Evolutionary conservation across 2,329 filamentous ascomycete species (phyloP), one percentile per base, ranked within the genome.

Genomic region (Paecilomyces formosus): DNA sequence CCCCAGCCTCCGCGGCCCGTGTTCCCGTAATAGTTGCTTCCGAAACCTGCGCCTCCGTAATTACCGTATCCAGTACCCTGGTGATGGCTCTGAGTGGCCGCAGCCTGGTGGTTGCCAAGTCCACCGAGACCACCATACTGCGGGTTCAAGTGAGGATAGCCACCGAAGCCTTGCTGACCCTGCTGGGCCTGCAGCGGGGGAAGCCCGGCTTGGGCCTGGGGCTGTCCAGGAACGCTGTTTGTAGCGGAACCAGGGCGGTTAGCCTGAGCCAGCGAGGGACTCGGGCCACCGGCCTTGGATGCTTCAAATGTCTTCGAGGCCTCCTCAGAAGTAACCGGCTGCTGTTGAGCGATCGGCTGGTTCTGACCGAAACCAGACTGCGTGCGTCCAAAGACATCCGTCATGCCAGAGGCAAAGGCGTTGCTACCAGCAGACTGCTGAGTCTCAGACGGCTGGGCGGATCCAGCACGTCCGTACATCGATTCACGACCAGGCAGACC

Each of bases 241-340:
- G 83, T 81, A 7, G 84, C 84, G 39, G 85, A 87, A 50, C 82
- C 83, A 45, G 85, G 85, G 61, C 85, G 83, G 63, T 84, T 83
- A 52, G 82, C 82, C 68, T 86, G 84, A 53, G 82, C 82, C 45
- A 87, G 77, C 11, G 82, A 82, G 26, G 84, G 84, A 63, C 83
- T 86, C 28, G 85, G 84, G 11, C 83, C 82, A 51, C 78, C 79
- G 54, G 76, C 73, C 74, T 85, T 85, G 53, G 80, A 75, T 21
- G 84, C 79, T 61, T 81, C 80, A 62, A 82, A 86, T 7, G 79
- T 78, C 75, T 85, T 86, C 63, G 84, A 68, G 0, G 78, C 66
- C 60, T 85, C 83, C 51, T 86, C 84, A 50, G 72, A 64, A 31
- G 66, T 72, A 57, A 75, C 75, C 7, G 75, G 71, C 53, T 77